Evolutionary conservation across 352 stramenopile species (phyloP), one percentile per base, ranked within the genome.

Genomic region (Phytophthora foliorum): DNA sequence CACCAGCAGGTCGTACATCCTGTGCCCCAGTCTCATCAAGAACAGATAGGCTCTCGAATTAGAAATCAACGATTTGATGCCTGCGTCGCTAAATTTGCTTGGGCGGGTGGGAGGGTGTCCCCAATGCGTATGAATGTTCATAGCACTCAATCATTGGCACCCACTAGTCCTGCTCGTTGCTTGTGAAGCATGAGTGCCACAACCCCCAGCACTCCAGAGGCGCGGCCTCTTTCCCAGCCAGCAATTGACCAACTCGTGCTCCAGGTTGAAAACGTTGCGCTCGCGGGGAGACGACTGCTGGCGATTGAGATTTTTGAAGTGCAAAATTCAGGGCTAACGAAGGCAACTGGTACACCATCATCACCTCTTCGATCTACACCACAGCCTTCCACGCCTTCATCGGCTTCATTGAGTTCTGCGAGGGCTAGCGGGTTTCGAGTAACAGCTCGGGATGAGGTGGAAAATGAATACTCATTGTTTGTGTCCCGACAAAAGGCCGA

Each of bases 401-500:
- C 48, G 5, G 25, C 58, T 6, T 49, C 51, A 22, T 21, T 44
- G 2, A 53, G 21, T 36, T 57, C 57, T 49, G 27, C 50, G 8
- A 42, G 51, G 34, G 36, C 63, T 11, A 29, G 46, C 13, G 84
- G 82, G 5, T 90, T 87, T 25, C 78, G 75, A 17, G 63, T 92
- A 19, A 70, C 70, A 14, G 84, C 82, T n/a, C 72, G 72, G n/a
- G 84, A 92, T 52, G 82, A 91, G 38, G 69, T 85, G 13, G 82
- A 89, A 54, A 91, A 90, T 45, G 82, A 89, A 39, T 92, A 84
- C 62, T 80, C 82, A 9, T 64, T 92, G 1, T 90, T 85, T 24
- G 62, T 91, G 19, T 75, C 75, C 1, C 63, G 59, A 1, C 63
- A 76, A 45, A 88, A 85, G 11, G 79, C 80, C 7, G 79, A 87